Evolutionary conservation across 805 yeast species (phyloP).

Genomic region (Wickerhamomyces pijperi): DNA sequence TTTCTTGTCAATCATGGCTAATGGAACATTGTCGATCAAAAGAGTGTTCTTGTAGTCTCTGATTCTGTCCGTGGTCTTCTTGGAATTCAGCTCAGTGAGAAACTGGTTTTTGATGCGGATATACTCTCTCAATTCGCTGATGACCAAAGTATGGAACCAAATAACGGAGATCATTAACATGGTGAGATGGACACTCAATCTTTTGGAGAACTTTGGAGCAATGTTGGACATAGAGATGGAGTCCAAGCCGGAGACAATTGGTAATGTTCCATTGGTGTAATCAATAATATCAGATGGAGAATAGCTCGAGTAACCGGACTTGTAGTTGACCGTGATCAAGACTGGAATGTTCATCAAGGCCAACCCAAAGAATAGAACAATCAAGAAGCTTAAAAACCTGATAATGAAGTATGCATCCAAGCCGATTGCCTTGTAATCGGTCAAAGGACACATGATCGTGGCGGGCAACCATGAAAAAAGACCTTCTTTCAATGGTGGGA

Average conservation of each 20-base stretch:
- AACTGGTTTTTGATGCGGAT: conserved; percentile 36
- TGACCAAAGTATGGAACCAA: conserved; percentile 44
- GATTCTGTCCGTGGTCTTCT: conserved; percentile 11
- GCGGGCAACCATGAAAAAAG: conserved; percentile 49
- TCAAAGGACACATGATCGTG: conserved; percentile 27
- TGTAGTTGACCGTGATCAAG: conserved; percentile 51
- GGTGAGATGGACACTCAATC: conserved; percentile 53
- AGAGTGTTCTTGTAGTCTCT: conserved; percentile 22
- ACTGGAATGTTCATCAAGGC: conserved; percentile 47
- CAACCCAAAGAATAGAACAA: conserved; percentile 38
- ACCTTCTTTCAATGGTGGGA: conserved; percentile 27
- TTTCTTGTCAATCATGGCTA: conserved; percentile 9
- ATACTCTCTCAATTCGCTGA: conserved; percentile 43
- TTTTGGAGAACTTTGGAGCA: conserved; percentile 34
- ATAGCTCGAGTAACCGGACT: conserved; percentile 19
- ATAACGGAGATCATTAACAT: conserved; percentile 43
- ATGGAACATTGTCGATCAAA: conserved; percentile 37
- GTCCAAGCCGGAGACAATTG: conserved; percentile 42
- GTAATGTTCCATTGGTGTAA: conserved; percentile 15
- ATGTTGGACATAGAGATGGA: conserved; percentile 62
- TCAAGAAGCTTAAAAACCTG: conserved; percentile 43
- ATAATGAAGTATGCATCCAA: conserved; percentile 68
- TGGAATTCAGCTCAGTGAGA: conserved; percentile 19
- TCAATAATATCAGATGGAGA: conserved; percentile 8
- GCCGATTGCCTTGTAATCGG: conserved; percentile 41